Evolutionary conservation across 2,329 filamentous ascomycete genomes (phyloP), one percentile per base, ranked within the genome.

Genomic region (Xylaria sp.): DNA sequence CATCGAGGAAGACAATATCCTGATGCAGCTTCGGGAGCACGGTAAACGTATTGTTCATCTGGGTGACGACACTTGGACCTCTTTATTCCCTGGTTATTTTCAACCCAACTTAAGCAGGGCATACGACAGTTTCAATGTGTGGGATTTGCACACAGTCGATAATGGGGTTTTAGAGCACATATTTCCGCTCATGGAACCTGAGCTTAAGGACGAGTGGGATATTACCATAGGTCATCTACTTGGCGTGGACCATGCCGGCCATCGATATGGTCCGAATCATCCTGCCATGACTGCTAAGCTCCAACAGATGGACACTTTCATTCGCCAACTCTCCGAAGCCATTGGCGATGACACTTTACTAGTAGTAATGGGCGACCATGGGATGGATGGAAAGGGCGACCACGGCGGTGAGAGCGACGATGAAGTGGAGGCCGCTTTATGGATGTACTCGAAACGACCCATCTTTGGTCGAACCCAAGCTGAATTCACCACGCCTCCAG

Each of bases 361-460:
- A 42, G 90, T 99, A 23, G 92, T 99, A 16, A 97, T 99, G 93
- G 96, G 96, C n/a, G 96, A 99, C 78, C 96, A 99, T 78, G 96
- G 96, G 12, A 99, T 99, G 96, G 96, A 99, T 79, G 85, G 88
- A 69, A 98, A 99, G 82, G 96, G 96, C 21, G 96, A 99, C 73
- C 96, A 99, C 77, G 96, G 96, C n/a, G 96, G 96, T 63, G 96
- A 99, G 83, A 98, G 95, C 37, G 93, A 98, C 74, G 94, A 98
- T 72, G 96, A 99, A 79, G 89, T 99, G 6, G 90, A 99, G 80
- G 94, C 96, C 65, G 94, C 96, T 1, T 81, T 99, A 55, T 99
- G 96, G 95, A 97, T 99, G 94, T 99, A 98, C 79, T 97, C 96
- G 1, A 97, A 94, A 80, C 91, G 89, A 74, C 90, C 90, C 0